Base-by-base conservation (phyloP, 2,329 filamentous ascomycete genomes). In the Polytolypa hystricis region DNA sequence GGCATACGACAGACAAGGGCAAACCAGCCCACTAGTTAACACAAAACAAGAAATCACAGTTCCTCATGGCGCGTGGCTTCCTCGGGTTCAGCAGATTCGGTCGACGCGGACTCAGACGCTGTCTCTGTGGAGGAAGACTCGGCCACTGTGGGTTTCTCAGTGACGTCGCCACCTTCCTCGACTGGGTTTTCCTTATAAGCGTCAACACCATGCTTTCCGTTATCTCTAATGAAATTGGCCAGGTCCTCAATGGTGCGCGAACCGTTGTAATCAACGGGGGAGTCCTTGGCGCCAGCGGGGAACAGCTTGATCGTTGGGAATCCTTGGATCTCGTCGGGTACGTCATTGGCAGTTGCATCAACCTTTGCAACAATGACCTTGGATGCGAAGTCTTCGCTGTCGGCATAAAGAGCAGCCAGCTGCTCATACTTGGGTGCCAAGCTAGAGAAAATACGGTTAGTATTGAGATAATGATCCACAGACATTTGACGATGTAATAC, bases 271-370 rank as follows among this genome's bases (percentile, higher is more conserved):
- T 85, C 84, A 45, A 95, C 64, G 41, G 91, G 84, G 50, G 77
- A 70, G 56, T 74, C 72, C 79, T 98, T 98, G 65, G 74, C 73
- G 55, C 86, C 87, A 52, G 91, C 91, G 47, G 84, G 77, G 81
- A 78, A 98, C 50, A 98, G 77, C 77, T 96, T 96, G 76, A 98
- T 95, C 62, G 91, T 98, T 40, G 91, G 91, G 81, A 98, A 98
- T 47, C 91, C 91, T 64, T 84, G 77, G 57, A 98, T 85, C 69
- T 94, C 84, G 64, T 96, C 89, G 40, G 91, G 91, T 40, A 96
- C 84, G 54, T 98, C 91, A 70, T 98, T 98, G 68, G 69, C 66
- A 44, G 91, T 98, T 41, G 91, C 91, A 57, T 98, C 91, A 50
- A 98, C 81, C 81, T 98, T 98, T 66, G 69, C 81, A 70, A 77